Evolutionary conservation across 2,329 filamentous ascomycete genomes (phyloP).

Genomic region (Aspergillus alliaceus): DNA sequence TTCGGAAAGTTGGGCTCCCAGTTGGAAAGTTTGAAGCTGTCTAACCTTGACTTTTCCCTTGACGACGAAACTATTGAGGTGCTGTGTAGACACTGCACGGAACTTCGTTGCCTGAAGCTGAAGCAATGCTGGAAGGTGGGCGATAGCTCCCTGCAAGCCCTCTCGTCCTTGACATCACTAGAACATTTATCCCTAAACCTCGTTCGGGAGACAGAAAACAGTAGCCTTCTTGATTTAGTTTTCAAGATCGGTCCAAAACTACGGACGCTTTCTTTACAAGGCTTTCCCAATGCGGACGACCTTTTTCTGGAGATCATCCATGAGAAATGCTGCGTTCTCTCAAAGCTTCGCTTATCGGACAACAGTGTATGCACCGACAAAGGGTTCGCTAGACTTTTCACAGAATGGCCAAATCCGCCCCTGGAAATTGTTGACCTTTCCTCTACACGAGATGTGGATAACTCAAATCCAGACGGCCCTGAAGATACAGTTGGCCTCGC

Average conservation of each 20-base stretch:
- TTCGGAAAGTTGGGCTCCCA: slow-evolving; percentile 64
- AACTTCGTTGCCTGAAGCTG: slow-evolving; percentile 74
- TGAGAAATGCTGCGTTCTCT: slow-evolving; percentile 64
- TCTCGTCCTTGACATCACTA: slow-evolving; percentile 64
- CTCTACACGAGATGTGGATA: slow-evolving; percentile 75
- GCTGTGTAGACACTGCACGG: slow-evolving; percentile 65
- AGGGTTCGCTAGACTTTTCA: slow-evolving; percentile 72
- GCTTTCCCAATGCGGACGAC: slow-evolving; percentile 67
- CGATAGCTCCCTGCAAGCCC: slow-evolving; percentile 62
- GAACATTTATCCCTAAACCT: slow-evolving; percentile 75
- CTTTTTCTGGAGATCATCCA: slow-evolving; percentile 70
- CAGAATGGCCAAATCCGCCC: slow-evolving; percentile 70
- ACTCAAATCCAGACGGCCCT: slow-evolving; percentile 64
- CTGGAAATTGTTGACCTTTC: slow-evolving; percentile 72
- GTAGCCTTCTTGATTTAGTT: slow-evolving; percentile 63
- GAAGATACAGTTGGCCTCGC: slow-evolving; percentile 69
- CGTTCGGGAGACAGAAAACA: slow-evolving; percentile 55
- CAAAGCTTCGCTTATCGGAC: slow-evolving; percentile 78
- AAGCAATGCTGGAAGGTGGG: slow-evolving; percentile 75
- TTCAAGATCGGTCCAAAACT: slow-evolving; percentile 63
- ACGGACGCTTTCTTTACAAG: slow-evolving; percentile 74
- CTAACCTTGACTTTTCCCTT: slow-evolving; percentile 81
- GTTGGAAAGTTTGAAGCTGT: slow-evolving; percentile 71
- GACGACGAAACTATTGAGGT: slow-evolving; percentile 66
- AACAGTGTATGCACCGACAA: slow-evolving; percentile 74